Evolutionary conservation across 73 alveolate genomes (phyloP), one percentile per base, ranked within the genome.

Genomic region (Symbiodinium natans): DNA sequence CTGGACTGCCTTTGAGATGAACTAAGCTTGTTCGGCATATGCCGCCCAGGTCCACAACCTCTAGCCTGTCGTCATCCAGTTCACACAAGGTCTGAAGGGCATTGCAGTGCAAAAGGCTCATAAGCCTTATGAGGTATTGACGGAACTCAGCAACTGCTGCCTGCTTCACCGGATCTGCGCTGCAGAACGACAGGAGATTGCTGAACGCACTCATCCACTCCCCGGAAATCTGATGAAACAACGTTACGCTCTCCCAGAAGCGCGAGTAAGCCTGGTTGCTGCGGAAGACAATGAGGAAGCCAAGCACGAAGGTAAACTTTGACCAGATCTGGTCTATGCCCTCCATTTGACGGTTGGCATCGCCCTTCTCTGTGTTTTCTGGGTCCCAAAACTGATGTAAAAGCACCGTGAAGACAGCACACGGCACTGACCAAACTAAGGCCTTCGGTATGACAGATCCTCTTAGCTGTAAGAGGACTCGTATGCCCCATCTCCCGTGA

Each of bases 221-320:
- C 9, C 90, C 90, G 39, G 63, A 34, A 11, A 39, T 82, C 68
- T 82, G 90, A 41, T 41, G 68, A 25, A 41, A 82, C 19, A 41
- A 29, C 23, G 59, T 74, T 9, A 34, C 84, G 42, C 84, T 74
- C 84, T 74, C 84, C 84, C 84, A 74, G 31, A 74, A 74, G 25
- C 84, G 41, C 10, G 84, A 74, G 25, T 74, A 74, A 9, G 84
- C 84, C 42, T 90, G 97, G 88, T 90, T 90, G 88, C 97, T 90
- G 77, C 97, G 87, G 77, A 90, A 90, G 34, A 90, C 97, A n/a
- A 90, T 90, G 48, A 90, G 97, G 83, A 90, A 90, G 42, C 84
- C 84, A 21, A 74, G 42, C 27, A 74, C 84, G 42, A 74, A 74
- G 15, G 84, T 74, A 10, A 33, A 74, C 8, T 34, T 34, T n/a